These are phyloP conservation scores for Jaltomata sinuosa DNA, from an alignment of 257 asterid species.

Conservation along the genomic window DNA sequence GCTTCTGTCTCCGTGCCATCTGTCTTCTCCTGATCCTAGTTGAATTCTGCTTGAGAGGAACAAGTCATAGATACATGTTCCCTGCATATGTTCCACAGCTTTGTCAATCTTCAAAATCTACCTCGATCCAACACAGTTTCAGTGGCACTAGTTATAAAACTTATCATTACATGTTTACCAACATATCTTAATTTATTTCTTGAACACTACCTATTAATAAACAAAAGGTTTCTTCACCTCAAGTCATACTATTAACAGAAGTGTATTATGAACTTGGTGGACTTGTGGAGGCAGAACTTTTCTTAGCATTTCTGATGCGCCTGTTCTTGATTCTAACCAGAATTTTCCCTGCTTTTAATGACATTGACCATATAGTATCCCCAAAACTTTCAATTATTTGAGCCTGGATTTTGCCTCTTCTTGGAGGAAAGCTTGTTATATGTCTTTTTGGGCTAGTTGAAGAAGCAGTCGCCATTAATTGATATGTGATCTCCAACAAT, in stretches of 20 bases:
- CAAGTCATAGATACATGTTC: no score
- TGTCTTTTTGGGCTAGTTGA: background rate
- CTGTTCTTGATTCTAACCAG: background rate
- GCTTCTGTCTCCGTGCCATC: no score
- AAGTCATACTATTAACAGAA: background rate
- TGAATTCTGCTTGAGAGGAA: no score
- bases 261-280: background rate
- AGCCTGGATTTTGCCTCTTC: background rate
- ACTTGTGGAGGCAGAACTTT: background rate
- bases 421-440: background rate
- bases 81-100: no score
- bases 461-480: background rate
- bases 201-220: background rate
- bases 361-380: background rate
- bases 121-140: no score
- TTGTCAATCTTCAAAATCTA: no score
- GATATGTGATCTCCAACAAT: background rate
- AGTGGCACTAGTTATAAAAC: no score
- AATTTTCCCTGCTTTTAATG: background rate
- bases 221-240: background rate
- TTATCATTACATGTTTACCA: no score
- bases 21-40: no score
- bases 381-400: background rate
- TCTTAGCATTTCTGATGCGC: background rate
- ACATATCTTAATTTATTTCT: no score